A percentile compares a stretch with the other conserved stretches of the same genome.
phyloP scores from a whole-genome alignment of 495 filamentous ascomycete genomes.

The Geoglossum glabrum region DNA sequence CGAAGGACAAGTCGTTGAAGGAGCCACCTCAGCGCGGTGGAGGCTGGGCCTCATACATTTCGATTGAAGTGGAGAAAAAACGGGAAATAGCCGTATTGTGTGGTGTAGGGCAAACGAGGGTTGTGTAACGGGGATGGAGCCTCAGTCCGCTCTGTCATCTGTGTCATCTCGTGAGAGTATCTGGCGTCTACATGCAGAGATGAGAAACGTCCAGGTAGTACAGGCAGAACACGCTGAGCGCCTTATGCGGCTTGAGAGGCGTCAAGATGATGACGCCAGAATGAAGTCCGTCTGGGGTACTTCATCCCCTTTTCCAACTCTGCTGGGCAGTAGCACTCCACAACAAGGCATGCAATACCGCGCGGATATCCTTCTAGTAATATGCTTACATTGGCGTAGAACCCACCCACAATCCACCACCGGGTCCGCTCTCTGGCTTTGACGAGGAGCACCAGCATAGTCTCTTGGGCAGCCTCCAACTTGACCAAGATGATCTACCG shows the following conservation, averaged over 20 bases:
- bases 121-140: not conserved
- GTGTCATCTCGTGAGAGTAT: slow-evolving; percentile 48
- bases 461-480: slow-evolving; percentile 50
- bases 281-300: slow-evolving; percentile 72
- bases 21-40: not conserved
- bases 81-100: not conserved
- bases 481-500: slow-evolving; percentile 81
- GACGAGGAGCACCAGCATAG: slow-evolving; percentile 55
- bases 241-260: slow-evolving; percentile 56
- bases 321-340: slow-evolving; percentile 37
- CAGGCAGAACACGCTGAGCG: slow-evolving; percentile 70
- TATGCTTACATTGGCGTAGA: slow-evolving; percentile 27
- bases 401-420: slow-evolving; percentile 47
- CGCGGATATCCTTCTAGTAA: slow-evolving; percentile 10
- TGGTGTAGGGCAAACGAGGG: not conserved
- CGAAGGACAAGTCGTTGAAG: not conserved
- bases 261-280: slow-evolving; percentile 61
- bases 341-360: slow-evolving; percentile 46
- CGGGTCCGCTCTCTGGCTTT: slow-evolving; percentile 65
- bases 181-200: slow-evolving; percentile 70
- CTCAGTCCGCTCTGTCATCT: not conserved
- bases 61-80: not conserved
- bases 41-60: not conserved
- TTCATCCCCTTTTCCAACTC: slow-evolving; percentile 59
- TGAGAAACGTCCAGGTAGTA: slow-evolving; percentile 59